Evolutionary conservation across 495 filamentous ascomycete species (phyloP).

Genomic region (Podospora tetraspora): DNA sequence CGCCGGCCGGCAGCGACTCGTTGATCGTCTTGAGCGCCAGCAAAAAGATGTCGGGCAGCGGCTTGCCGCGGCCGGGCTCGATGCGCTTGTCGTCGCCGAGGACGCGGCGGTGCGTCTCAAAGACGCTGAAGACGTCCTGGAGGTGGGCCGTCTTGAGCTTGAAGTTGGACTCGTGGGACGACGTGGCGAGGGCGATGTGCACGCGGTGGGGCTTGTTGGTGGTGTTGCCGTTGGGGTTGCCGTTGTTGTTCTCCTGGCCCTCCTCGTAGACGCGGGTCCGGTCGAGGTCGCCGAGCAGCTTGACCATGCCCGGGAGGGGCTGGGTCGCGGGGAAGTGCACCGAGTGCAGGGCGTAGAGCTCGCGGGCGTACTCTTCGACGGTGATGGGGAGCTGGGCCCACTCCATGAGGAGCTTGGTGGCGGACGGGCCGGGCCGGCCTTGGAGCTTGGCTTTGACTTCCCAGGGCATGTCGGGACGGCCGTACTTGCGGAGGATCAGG

Average conservation of each 20-base stretch:
- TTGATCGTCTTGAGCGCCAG: constrained; percentile 85
- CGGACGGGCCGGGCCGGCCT: constrained; percentile 76
- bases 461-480: constrained; percentile 75
- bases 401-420: constrained; percentile 46
- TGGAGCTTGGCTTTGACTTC: constrained; percentile 89
- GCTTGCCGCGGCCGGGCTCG: constrained; percentile 76
- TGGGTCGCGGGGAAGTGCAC: constrained; percentile 65
- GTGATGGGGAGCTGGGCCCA: constrained; percentile 87
- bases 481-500: constrained; percentile 67
- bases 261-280: constrained; percentile 42
- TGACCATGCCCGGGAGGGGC: constrained; percentile 72
- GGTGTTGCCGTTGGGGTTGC: constrained; percentile 6
- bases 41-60: constrained; percentile 90
- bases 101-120: constrained; percentile 62
- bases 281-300: constrained; percentile 55
- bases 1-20: constrained; percentile 54
- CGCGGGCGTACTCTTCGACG: constrained; percentile 54
- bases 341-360: constrained; percentile 56
- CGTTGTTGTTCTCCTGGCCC: constrained; percentile 21
- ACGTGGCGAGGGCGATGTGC: constrained; percentile 84
- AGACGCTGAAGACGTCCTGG: constrained; percentile 63
- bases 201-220: constrained; percentile 42
- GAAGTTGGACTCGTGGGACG: constrained; percentile 65
- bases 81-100: constrained; percentile 86
- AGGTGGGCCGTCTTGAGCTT: constrained; percentile 74